Evolutionary conservation across 345 rosid genomes (phyloP).

Genomic region (Rubroshorea leprosula): DNA sequence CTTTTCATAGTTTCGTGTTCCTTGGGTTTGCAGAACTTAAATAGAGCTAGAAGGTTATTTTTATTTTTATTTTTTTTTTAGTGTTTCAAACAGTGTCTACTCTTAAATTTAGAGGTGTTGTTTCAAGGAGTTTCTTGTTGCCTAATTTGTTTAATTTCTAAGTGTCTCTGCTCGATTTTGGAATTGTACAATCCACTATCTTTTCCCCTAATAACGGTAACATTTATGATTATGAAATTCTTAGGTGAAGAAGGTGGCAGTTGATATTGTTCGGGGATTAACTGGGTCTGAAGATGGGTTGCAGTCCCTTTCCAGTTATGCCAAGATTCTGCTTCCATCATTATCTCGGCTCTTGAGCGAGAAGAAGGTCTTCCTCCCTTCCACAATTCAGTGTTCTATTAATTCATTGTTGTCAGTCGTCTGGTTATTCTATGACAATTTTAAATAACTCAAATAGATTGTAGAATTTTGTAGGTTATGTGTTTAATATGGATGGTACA

Average conservation of each 20-base stretch:
- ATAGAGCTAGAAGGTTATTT: no score
- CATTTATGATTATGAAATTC: background rate
- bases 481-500: no score
- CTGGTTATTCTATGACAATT: background rate
- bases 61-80: no score
- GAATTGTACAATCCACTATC: no score
- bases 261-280: slow-evolving; percentile 71
- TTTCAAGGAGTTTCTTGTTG: no score
- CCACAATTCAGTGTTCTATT: no score
- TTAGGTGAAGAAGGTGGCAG: slow-evolving; percentile 85
- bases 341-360: slow-evolving; percentile 55
- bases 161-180: no score
- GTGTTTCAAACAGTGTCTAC: no score
- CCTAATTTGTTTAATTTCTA: no score
- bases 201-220: background rate
- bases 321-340: slow-evolving; percentile 47
- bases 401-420: background rate
- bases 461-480: no score
- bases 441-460: no score
- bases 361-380: slow-evolving; percentile 44
- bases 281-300: slow-evolving; percentile 84
- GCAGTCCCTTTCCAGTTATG: slow-evolving; percentile 51
- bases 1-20: background rate
- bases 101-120: no score
- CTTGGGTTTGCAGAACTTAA: background rate